These are phyloP conservation scores for Epichloe glyceriae DNA, from an alignment of 2,329 filamentous ascomycete genomes.

Conservation along the genomic window DNA sequence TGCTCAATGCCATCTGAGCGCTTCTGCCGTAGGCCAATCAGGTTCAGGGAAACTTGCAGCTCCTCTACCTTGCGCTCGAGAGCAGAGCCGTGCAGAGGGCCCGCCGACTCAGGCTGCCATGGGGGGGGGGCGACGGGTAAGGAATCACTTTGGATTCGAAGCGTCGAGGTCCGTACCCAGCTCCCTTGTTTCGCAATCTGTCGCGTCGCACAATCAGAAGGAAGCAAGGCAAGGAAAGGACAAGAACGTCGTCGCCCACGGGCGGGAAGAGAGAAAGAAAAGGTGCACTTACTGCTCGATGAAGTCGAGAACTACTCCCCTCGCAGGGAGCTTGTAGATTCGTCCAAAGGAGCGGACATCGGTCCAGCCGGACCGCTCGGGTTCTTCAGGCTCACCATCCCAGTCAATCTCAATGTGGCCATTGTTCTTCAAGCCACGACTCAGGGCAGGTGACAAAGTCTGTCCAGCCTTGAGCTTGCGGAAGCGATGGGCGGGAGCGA, in stretches of 20 bases:
- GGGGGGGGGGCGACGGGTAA: slow-evolving; percentile 14
- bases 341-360: slow-evolving; percentile 50
- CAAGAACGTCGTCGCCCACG: not conserved
- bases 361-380: slow-evolving; percentile 42
- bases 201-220: slow-evolving; percentile 7
- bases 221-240: not conserved
- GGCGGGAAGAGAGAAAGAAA: not conserved
- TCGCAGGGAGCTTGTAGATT: slow-evolving; percentile 49
- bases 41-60: slow-evolving; percentile 52
- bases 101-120: slow-evolving; percentile 8
- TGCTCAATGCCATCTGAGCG: slow-evolving; percentile 35
- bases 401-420: slow-evolving; percentile 58
- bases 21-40: slow-evolving; percentile 43
- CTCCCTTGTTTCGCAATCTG: slow-evolving; percentile 25
- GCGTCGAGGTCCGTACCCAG: slow-evolving; percentile 22
- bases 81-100: slow-evolving; percentile 21
- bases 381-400: slow-evolving; percentile 43
- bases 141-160: slow-evolving; percentile 19
- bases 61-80: slow-evolving; percentile 39
- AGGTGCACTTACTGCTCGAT: slow-evolving; percentile 42
- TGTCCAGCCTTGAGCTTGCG: slow-evolving; percentile 45
- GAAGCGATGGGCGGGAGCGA: slow-evolving; percentile 48
- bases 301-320: slow-evolving; percentile 59
- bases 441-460: slow-evolving; percentile 37
- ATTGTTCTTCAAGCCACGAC: slow-evolving; percentile 57